Base-by-base conservation (phyloP, 495 filamentous ascomycete genomes). In the Letharia columbiana region DNA sequence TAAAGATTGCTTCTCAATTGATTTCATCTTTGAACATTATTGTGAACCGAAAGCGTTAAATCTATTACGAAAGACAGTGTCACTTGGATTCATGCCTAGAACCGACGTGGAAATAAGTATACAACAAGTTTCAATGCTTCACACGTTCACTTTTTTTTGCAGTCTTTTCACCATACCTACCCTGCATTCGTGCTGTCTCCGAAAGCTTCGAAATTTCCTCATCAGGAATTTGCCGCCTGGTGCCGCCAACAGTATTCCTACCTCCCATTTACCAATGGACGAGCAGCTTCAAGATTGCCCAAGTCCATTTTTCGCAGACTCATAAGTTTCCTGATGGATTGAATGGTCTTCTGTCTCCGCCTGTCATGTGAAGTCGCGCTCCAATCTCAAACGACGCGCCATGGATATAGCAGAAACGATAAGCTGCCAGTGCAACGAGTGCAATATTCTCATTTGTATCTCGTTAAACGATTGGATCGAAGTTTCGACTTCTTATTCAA, bases 321-420 rank as follows among this genome's bases (percentile, higher is more conserved):
- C 3, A 35, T 1, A 17, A 28, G 4, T 18, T 33, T 1, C 1
- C 23, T 52, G 6, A 52, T 31, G 28, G 13, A 5, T 52, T 52
- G 49, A 2, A 12, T 12, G 0, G 23, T 52, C 23, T 28, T 18
- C 31, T 13, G 49, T 28, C 49, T 52, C 23, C 23, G 8, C 10
- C 2, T 15, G 49, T 56, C 31, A 56, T 31, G 52, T 35, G 18
- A 56, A 56, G 31, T 56, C 52, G 31, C 52, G 54, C 13, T 57
- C 33, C 15, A 37, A 20, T 9, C 0, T 37, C 33, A 17, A 10
- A 20, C 0, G 33, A 57, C 54, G 54, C 54, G 54, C 17, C 18
- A 67, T 64, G 68, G 63, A 41, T n/a, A 42, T 11, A 10, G 31
- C 47, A 20, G 59, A 66, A 44, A 45, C 41, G 5, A 39, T 58